Evolutionary conservation across 1,284 basidiomycete genomes (phyloP).

Genomic region (Xerocomus nothofagi): DNA sequence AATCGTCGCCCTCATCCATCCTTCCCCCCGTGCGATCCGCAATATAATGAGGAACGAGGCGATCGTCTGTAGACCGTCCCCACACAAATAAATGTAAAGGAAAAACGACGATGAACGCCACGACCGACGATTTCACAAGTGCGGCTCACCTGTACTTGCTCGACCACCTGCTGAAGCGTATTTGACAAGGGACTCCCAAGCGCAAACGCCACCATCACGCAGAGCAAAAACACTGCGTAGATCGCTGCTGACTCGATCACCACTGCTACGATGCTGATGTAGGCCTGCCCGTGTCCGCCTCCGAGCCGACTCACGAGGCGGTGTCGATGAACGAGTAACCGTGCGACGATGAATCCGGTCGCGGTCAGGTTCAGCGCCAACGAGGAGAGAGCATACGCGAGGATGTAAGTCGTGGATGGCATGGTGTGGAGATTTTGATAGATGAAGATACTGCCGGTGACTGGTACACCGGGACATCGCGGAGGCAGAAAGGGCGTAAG

Average conservation of each 20-base stretch:
- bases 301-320: conserved; percentile 8
- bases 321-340: conserved; percentile 13
- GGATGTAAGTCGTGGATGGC: not conserved
- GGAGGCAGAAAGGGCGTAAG: not conserved
- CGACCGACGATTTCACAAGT: too few species aligned
- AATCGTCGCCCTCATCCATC: not conserved
- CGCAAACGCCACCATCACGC: conserved; percentile 7
- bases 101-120: too few species aligned
- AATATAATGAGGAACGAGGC: conserved; percentile 17
- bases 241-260: conserved; percentile 18
- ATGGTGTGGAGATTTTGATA: not conserved
- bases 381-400: conserved; percentile 10
- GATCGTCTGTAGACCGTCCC: conserved; percentile 3
- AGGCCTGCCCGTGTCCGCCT: conserved; percentile 6
- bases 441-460: conserved; percentile 10
- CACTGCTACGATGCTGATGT: conserved; percentile 3
- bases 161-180: conserved; percentile 5
- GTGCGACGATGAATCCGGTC: conserved; percentile 15
- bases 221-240: conserved; percentile 10
- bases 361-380: conserved; percentile 13
- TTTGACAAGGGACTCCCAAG: conserved; percentile 5
- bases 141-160: conserved; percentile 15
- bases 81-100: too few species aligned
- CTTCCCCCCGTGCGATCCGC: conserved; percentile 16
- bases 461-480: not conserved